Base-by-base conservation (phyloP, 768 basidiomycete species). In the Psilocybe sp. region DNA sequence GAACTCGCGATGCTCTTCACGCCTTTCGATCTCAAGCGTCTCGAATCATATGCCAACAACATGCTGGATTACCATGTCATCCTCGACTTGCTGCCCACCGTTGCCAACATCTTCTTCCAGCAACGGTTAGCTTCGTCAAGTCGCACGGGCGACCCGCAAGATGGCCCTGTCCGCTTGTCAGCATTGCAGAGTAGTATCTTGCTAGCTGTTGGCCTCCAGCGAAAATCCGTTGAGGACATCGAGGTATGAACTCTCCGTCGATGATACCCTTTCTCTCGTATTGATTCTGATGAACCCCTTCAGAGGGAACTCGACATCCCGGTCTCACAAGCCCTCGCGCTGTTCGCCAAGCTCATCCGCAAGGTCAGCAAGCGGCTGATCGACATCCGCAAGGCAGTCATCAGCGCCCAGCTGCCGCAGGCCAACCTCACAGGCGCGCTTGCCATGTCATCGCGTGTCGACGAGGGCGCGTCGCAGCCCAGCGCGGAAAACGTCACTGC, bases 31-130 rank as follows among this genome's bases (percentile, higher is more conserved):
- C 77, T 98, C 59, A 98, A 98, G 66, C 87, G 97, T 1, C 78
- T 99, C 12, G 89, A 95, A 59, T 90, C 96, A 5, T 99, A 99
- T 56, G 89, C 93, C 1, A 94, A 97, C 66, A 93, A 93, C 63
- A 86, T 89, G 82, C 78, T 98, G 37, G 97, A 98, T 67, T 98
- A 96, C 60, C 97, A 98, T 63, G 92, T 96, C 58, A 81, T 98
- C 49, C 77, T 98, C 36, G 97, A 99, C 66, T 76, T 98, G 19
- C 76, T 99, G 13, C 96, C 97, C 0, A 79, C 74, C 1, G 70
- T 93, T 34, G 84, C 92, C 2, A 70, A 78, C n/a, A 74, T 98
- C 12, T 96, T 87, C 70, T 99, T 98, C 66, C 83, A 92, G 59
- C 79, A 75, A 57, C 78, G 84, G 31, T 66, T 89, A 6, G 84